Evolutionary conservation across 495 filamentous ascomycete species (phyloP).

Genomic region (Neurospora africana): DNA sequence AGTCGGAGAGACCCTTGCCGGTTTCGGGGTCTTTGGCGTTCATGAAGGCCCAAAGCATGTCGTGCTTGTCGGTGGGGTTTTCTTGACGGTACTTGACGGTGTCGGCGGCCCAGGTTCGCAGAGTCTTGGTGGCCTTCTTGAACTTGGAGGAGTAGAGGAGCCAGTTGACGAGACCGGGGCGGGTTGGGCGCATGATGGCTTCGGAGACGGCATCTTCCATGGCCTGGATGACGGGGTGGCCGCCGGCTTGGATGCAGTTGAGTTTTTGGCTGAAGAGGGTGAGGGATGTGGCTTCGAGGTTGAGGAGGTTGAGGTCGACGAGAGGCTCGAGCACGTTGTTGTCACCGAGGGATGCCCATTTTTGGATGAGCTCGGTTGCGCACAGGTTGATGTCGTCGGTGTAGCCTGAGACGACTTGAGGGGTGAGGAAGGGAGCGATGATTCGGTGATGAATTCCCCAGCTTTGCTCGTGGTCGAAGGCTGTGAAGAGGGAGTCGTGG

Average conservation of each 20-base stretch:
- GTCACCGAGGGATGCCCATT: slow-evolving; percentile 52
- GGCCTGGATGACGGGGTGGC: slow-evolving; percentile 52
- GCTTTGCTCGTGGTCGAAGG: slow-evolving; percentile 48
- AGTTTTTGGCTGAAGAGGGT: slow-evolving; percentile 56
- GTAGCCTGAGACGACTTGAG: slow-evolving; percentile 47
- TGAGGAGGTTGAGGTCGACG: slow-evolving; percentile 59
- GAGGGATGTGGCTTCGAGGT: slow-evolving; percentile 57
- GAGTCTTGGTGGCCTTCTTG: slow-evolving; percentile 39
- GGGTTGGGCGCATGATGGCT: slow-evolving; percentile 42
- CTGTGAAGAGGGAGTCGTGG: slow-evolving; percentile 60
- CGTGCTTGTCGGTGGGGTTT: slow-evolving; percentile 50
- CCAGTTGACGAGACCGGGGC: slow-evolving; percentile 45
- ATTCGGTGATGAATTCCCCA: slow-evolving; percentile 68
- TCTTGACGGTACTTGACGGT: slow-evolving; percentile 47
- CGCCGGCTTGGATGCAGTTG: slow-evolving; percentile 50
- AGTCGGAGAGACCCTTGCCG: slow-evolving; percentile 45
- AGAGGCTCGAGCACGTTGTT: slow-evolving; percentile 43
- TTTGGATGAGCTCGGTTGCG: slow-evolving; percentile 53
- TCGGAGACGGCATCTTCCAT: slow-evolving; percentile 56
- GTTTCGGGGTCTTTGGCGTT: slow-evolving; percentile 56
- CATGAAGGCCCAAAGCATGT: slow-evolving; percentile 59
- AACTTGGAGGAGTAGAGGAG: slow-evolving; percentile 46
- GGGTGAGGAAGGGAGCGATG: slow-evolving; percentile 54
- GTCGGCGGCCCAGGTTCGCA: slow-evolving; percentile 45
- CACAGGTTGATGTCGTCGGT: slow-evolving; percentile 60